Conservation (phyloP, 345 rosid species). For the Chamaenerion angustifolium region DNA sequence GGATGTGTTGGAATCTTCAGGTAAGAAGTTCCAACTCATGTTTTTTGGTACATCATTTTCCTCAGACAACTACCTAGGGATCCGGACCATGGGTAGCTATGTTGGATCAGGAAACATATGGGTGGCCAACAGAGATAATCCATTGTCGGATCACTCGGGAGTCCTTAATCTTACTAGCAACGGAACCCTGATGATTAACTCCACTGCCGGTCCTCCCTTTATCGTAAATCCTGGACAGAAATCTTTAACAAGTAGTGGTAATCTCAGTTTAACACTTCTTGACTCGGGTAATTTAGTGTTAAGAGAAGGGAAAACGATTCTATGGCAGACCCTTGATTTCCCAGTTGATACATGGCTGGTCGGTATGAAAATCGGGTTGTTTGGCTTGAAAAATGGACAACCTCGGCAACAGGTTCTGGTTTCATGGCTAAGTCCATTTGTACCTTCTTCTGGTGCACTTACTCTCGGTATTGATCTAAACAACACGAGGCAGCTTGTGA, state of each 20-base stretch:
- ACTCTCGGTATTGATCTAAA: not conserved
- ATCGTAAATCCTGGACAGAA: no score
- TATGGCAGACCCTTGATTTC: conserved; percentile 11
- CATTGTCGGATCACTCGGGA: not conserved
- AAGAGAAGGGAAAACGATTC: not conserved
- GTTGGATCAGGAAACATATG: not conserved
- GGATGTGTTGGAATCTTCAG: no score
- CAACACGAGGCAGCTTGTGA: not conserved
- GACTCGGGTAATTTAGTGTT: conserved; percentile 10
- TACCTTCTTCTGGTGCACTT: conserved; percentile 6
- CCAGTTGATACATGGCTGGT: conserved; percentile 4
- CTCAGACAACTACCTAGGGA: no score
- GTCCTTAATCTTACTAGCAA: not conserved
- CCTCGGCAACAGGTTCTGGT: not conserved
- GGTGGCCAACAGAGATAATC: not conserved
- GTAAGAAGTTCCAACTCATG: no score
- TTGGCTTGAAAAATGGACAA: not conserved
- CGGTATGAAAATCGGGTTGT: conserved; percentile 9
- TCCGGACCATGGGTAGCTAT: no score
- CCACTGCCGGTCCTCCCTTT: no score
- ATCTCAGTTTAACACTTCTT: not conserved
- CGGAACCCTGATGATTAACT: not conserved
- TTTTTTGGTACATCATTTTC: no score
- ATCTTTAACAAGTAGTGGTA: not conserved
- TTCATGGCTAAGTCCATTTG: conserved; percentile 3